Percentiles rank a stretch among this genome's conserved stretches.
Evolutionary conservation across 208 protist genomes (phyloP).

Genomic region (Acanthamoeba sp.): DNA sequence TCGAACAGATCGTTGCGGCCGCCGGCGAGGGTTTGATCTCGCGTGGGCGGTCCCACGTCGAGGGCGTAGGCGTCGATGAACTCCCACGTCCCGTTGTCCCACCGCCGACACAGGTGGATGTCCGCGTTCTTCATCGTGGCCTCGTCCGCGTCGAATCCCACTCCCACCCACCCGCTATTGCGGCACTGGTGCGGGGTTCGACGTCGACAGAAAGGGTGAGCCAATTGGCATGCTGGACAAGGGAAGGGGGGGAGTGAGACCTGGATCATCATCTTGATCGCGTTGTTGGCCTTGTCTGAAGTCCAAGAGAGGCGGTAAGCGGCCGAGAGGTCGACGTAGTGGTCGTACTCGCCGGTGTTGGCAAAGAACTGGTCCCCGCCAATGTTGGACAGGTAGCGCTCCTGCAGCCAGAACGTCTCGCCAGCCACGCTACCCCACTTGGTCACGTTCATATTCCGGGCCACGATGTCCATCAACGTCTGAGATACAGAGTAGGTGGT

Average conservation of each 20-base stretch:
- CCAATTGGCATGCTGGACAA: too few species aligned
- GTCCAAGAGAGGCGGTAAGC: slow-evolving; percentile 59
- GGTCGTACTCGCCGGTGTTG: neutral
- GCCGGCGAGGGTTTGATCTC: neutral
- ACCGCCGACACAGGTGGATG: slow-evolving; percentile 29
- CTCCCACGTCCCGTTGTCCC: slow-evolving; percentile 54
- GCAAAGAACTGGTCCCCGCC: neutral
- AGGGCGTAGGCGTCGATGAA: slow-evolving; percentile 72
- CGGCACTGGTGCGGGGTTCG: too few species aligned
- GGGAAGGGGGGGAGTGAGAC: neutral
- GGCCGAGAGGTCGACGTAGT: slow-evolving; percentile 59
- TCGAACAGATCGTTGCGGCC: slow-evolving; percentile 15
- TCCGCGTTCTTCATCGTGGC: slow-evolving; percentile 61
- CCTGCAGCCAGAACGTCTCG: slow-evolving; percentile 29
- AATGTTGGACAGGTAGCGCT: slow-evolving; percentile 36
- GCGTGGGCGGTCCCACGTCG: slow-evolving; percentile 51
- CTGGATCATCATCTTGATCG: slow-evolving; percentile 57
- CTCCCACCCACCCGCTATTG: slow-evolving; percentile 45
- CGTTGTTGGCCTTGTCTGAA: slow-evolving; percentile 6
- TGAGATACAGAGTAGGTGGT: too few species aligned
- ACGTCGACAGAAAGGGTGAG: too few species aligned
- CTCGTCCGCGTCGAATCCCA: slow-evolving; percentile 15
- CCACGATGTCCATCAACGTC: slow-evolving; percentile 61
- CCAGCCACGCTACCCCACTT: neutral
- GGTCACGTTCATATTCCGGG: slow-evolving; percentile 47